Evolutionary conservation across 1,284 basidiomycete species (phyloP), one percentile per base, ranked within the genome.

Genomic region (Ganoderma meredithae): DNA sequence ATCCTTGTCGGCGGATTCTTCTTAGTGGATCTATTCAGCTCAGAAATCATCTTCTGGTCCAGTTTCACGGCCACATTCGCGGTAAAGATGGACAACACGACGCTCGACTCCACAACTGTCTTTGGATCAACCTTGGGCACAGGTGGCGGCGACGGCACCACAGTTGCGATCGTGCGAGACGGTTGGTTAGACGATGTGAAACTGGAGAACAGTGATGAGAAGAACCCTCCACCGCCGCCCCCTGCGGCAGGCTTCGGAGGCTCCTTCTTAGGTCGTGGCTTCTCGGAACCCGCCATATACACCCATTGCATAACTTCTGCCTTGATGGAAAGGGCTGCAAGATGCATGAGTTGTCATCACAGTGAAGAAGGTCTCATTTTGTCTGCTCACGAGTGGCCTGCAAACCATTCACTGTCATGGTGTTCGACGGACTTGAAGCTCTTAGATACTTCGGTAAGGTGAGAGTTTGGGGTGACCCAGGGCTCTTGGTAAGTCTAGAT

Each of bases 11-110:
- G 98, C 0, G 96, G 93, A 53, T 94, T 91, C 84, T 99, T 99
- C 86, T 98, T 98, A 0, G 97, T 99, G 10, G 95, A 95, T 62
- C 97, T 86, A 74, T 95, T 88, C 41, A 99, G 85, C 78, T 99
- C 97, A 1, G 85, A 79, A 0, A 87, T 86, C 71, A 96, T 88
- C 69, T 93, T 91, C 69, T 88, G 84, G 69, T 92, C 90, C 3
- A 97, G 82, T 22, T 84, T 85, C 25, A 98, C 93, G 67, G 87
- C 86, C 49, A 97, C 86, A 59, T 94, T 89, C 0, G 94, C 96
- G 31, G 93, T 90, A 75, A 94, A 97, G 40, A 97, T 90, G 1
- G 93, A 90, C 44, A 99, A 83, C 19, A 90, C 86, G 25, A 98
- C 91, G 64, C 84, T 89, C 0, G 91, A 88, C 41, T 87, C 83